phyloP scores from a whole-genome alignment of 768 basidiomycete genomes.

The Pulveroboletus sp. region DNA sequence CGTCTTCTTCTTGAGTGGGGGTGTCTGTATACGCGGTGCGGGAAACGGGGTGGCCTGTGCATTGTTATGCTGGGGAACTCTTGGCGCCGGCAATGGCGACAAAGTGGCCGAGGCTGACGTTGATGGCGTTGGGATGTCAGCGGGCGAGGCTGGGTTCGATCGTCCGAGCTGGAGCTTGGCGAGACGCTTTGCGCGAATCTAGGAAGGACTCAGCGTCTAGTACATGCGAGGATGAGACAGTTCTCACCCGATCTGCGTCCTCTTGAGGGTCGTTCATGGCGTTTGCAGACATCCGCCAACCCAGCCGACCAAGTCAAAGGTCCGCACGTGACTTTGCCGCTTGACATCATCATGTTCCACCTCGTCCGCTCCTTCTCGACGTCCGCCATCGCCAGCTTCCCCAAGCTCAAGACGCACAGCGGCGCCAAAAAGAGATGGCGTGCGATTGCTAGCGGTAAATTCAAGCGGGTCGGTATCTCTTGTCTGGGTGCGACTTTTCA shows the following conservation, averaged over 20 bases:
- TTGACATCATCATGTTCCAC: constrained; percentile 32
- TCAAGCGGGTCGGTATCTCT: constrained; percentile 63
- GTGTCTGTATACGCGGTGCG: constrained; percentile 29
- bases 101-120: constrained; percentile 16
- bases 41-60: constrained; percentile 20
- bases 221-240: rapidly evolving
- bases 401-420: constrained; percentile 77
- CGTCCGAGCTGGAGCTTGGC: constrained; percentile 67
- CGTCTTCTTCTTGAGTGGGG: constrained; percentile 50
- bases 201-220: neutral
- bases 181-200: constrained; percentile 92
- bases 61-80: constrained; percentile 36
- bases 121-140: constrained; percentile 8
- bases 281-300: constrained; percentile 14
- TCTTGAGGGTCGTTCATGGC: constrained; percentile 51
- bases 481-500: neutral
- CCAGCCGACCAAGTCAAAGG: no score
- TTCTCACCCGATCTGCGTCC: constrained; percentile 74
- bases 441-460: constrained; percentile 60
- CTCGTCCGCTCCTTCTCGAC: constrained; percentile 55
- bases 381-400: constrained; percentile 51
- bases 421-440: constrained; percentile 82
- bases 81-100: constrained; percentile 26
- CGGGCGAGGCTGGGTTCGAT: constrained; percentile 36
- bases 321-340: constrained; percentile 17